Evolutionary conservation across 352 stramenopile species (phyloP), one percentile per base, ranked within the genome.

Genomic region (Vaucheria bursata): DNA sequence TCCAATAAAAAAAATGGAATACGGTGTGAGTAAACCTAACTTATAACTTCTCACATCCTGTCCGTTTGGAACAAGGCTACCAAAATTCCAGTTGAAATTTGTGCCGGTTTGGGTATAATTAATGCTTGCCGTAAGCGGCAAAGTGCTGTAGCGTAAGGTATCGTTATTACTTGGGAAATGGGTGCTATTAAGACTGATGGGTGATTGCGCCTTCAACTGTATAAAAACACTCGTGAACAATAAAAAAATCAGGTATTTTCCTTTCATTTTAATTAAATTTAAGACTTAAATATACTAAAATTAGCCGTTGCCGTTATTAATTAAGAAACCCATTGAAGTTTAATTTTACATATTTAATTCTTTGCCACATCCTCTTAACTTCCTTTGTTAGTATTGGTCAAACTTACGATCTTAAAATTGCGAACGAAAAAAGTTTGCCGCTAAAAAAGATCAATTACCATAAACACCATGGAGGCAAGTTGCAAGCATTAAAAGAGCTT

Each of bases 401-500:
- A 59, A 59, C 45, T 18, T 18, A 18, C 18, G 25, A 59, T 25
- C 45, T 59, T 18, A 59, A 59, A 18, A 59, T 59, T 59, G 25
- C 45, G 18, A 18, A 18, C 12, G 12, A 18, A 18, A 59, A 59
- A 59, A 59, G 45, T 25, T 18, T 59, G 25, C 18, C 45, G 45
- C 12, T 25, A 59, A 59, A 59, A 59, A 18, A n/a, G n/a, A n/a
- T 59, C 18, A 59, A 59, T 59, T 59, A 59, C 45, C 45, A 25
- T 25, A 59, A 59, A 59, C 18, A 59, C 18, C 25, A 18, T 18
- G 25, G 25, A 18, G 18, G 12, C 18, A 59, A 59, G 25, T 18
- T 25, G 25, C 12, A 59, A 59, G 45, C 45, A 59, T 59, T 59
- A 59, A 59, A 59, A 59, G 45, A 59, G 45, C 45, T 59, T 59